A percentile compares a stretch with the other conserved stretches of the same genome.
phyloP scores from a whole-genome alignment of 2,329 filamentous ascomycete genomes.

The Trichoderma brevicompactum region DNA sequence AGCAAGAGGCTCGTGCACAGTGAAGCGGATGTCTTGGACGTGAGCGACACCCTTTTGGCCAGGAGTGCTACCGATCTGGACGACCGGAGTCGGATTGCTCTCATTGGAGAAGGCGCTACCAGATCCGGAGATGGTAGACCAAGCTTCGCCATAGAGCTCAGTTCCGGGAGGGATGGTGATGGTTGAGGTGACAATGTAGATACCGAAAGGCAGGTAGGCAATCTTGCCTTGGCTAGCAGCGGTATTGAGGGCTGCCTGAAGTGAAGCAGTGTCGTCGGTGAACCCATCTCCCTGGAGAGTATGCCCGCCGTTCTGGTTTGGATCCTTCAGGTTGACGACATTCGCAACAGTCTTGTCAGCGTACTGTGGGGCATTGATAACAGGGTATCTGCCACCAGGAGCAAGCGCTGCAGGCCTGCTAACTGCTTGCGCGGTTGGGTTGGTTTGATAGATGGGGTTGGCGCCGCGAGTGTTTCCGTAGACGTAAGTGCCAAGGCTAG shows the following conservation, averaged over 20 bases:
- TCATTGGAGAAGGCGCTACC: conserved; percentile 21
- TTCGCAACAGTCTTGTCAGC: conserved; percentile 6
- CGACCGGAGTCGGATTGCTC: conserved; percentile 24
- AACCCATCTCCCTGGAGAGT: conserved; percentile 53
- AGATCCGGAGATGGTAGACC: conserved; percentile 29
- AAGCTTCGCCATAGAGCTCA: conserved; percentile 25
- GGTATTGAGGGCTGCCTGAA: conserved; percentile 60
- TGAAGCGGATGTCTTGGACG: conserved; percentile 28
- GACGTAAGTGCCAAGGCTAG: conserved; percentile 27
- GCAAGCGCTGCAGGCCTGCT: conserved; percentile 28
- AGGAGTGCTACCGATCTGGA: conserved; percentile 25
- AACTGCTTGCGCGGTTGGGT: conserved; percentile 10
- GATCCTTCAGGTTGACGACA: conserved; percentile 27
- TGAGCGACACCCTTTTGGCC: conserved; percentile 23
- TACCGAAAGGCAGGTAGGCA: conserved; percentile 61
- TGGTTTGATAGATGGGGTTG: conserved; percentile 22
- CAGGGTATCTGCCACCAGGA: conserved; percentile 23
- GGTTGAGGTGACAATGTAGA: conserved; percentile 56
- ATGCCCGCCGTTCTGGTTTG: conserved; percentile 24
- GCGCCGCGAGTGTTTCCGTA: conserved; percentile 23
- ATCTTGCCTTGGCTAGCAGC: conserved; percentile 55
- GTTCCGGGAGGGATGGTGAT: conserved; percentile 50
- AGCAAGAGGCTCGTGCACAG: conserved; percentile 23
- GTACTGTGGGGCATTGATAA: conserved; percentile 26
- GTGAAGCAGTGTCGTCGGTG: conserved; percentile 62